Evolutionary conservation across 139 green algal genomes (phyloP).

Genomic region (Mesostigma viride): DNA sequence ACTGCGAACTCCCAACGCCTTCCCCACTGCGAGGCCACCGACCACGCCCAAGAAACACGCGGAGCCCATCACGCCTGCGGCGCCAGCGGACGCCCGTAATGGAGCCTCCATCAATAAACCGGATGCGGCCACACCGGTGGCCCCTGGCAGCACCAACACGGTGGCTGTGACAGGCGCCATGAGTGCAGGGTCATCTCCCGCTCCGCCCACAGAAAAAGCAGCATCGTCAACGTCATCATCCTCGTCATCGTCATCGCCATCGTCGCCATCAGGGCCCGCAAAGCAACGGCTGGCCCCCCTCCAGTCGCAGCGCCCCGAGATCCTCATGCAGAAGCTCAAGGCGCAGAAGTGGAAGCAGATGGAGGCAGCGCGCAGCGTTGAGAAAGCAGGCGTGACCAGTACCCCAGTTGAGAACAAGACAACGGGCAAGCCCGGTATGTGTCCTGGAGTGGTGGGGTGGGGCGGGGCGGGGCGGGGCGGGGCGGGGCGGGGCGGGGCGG

Average conservation of each 20-base stretch:
- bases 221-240: not conserved
- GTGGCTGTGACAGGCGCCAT: not conserved
- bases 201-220: too few species aligned
- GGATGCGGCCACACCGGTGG: too few species aligned
- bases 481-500: too few species aligned
- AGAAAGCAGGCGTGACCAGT: not conserved
- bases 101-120: too few species aligned
- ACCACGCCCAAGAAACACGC: too few species aligned
- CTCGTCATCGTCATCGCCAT: not conserved
- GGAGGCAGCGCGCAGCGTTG: not conserved
- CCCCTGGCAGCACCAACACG: not conserved
- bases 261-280: not conserved
- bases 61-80: too few species aligned
- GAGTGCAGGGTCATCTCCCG: not conserved
- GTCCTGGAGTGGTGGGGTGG: too few species aligned
- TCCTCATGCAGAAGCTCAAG: not conserved
- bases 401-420: not conserved
- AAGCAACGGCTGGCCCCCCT: not conserved
- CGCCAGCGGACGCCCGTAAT: too few species aligned
- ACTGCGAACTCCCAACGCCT: too few species aligned
- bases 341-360: not conserved
- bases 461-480: too few species aligned
- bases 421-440: not conserved
- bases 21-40: too few species aligned
- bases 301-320: not conserved